Base-by-base conservation (phyloP, 2,329 filamentous ascomycete genomes). In the Penicillium sp. region DNA sequence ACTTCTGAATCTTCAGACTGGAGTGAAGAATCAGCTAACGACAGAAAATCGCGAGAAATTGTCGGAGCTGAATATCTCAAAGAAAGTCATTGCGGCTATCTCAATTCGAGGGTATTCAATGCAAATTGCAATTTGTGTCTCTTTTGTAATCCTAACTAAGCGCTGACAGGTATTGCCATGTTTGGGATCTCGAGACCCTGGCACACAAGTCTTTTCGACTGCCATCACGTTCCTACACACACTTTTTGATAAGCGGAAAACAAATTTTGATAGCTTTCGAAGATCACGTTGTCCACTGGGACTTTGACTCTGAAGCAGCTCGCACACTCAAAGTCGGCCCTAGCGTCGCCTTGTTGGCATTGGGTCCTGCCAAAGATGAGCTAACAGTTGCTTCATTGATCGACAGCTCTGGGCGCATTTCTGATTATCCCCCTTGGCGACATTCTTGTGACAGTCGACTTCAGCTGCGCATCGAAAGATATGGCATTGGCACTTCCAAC, bases 181-280 rank as follows among this genome's bases (percentile, higher is more conserved):
- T 65, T n/a, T 72, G 68, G 67, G 54, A 66, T 39, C 43, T 65
- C 15, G 23, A 54, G 12, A 63, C 61, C 2, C 52, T 60, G 15
- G 52, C 63, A 16, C 31, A 57, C 24, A 51, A 50, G 21, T 57
- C 42, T 9, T 65, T 72, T 38, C 69, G 67, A 24, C 24, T 72
- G n/a, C 60, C 67, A 9, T 66, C 63, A 2, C 10, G 50, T 8
- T 23, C 45, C 13, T 57, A 56, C 44, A 7, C n/a, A 1, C 31
- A 54, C 33, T 63, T 68, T 45, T 31, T 62, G 16, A 49, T 63
- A 9, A 54, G 57, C 26, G 62, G 60, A 28, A 47, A 50, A 21
- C 61, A 60, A 23, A n/a, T 42, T 16, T n/a, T 28, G 24, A 9
- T 26, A 16, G 23, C 21, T 26, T 61, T 61, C 28, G 43, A 12